Evolutionary conservation across 306 rosid species (phyloP).

Genomic region (Malus orientalis): DNA sequence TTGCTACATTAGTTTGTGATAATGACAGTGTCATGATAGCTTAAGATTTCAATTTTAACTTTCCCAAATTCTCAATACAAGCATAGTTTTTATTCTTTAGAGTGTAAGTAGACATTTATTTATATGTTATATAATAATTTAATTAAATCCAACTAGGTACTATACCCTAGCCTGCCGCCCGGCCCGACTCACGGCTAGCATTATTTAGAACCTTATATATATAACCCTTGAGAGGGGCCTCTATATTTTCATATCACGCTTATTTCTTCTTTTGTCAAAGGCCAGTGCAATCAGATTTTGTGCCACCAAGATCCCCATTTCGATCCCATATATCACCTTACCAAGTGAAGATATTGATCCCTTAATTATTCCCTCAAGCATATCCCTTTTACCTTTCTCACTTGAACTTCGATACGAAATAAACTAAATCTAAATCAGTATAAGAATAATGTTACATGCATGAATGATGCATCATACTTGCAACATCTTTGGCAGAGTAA

Average conservation of each 20-base stretch:
- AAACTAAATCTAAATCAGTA: not conserved
- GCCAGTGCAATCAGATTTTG: not conserved
- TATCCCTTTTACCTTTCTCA: not conserved
- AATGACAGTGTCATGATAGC: no score
- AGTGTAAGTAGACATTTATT: no score
- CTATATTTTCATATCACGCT: not conserved
- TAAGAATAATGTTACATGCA: not conserved
- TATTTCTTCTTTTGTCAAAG: not conserved
- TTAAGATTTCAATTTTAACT: no score
- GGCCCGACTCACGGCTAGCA: no score
- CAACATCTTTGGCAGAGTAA: not conserved
- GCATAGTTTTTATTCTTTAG: no score
- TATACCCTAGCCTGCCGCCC: accelerated
- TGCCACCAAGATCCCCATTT: not conserved
- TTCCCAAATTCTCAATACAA: no score
- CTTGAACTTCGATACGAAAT: not conserved
- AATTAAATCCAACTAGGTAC: no score
- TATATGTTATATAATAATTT: no score
- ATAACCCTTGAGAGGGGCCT: not conserved
- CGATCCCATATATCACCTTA: not conserved
- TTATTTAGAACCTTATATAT: no score
- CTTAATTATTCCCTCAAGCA: not conserved
- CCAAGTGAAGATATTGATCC: not conserved
- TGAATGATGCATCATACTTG: not conserved
- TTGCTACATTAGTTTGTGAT: no score